Conservation (phyloP, 169 alveolate genomes). For the Cyclospora cayetanensis region DNA sequence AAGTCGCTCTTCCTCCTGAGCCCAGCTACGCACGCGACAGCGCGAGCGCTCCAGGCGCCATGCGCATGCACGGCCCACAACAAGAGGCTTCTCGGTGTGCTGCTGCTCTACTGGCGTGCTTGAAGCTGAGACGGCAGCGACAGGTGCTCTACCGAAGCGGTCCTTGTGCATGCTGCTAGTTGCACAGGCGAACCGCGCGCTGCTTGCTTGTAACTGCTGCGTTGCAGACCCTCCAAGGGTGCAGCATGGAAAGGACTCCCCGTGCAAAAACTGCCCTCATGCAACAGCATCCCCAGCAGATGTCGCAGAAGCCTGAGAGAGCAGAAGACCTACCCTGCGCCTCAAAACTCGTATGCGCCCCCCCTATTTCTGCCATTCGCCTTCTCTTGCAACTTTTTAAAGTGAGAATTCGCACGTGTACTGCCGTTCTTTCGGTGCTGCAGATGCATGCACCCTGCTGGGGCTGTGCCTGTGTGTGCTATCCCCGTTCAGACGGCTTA, state of each 20-base stretch:
- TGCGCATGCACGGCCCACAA: too few species aligned
- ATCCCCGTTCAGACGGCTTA: not conserved
- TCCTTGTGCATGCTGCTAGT: not conserved
- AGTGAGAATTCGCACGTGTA: not conserved
- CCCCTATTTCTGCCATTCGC: not conserved
- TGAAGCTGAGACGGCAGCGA: not conserved
- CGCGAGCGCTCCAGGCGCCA: too few species aligned
- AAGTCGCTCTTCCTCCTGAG: too few species aligned
- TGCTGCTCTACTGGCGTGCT: too few species aligned
- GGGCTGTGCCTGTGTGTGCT: not conserved
- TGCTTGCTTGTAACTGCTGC: not conserved
- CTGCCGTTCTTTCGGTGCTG: too few species aligned
- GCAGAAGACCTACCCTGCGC: slow-evolving; percentile 33
- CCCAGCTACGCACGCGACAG: too few species aligned
- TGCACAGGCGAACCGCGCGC: not conserved
- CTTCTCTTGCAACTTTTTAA: not conserved
- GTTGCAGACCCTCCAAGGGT: not conserved
- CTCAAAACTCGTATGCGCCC: not conserved
- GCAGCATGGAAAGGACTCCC: slow-evolving; percentile 31
- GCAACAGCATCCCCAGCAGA: slow-evolving; percentile 27
- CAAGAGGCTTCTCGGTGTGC: too few species aligned
- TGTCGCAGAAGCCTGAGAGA: not conserved
- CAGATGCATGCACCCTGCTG: not conserved
- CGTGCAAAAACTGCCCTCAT: not conserved
- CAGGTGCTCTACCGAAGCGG: not conserved